Base-by-base conservation (phyloP, 225 moss, liverwort and hornwort genomes). In the Pleurozium schreberi region DNA sequence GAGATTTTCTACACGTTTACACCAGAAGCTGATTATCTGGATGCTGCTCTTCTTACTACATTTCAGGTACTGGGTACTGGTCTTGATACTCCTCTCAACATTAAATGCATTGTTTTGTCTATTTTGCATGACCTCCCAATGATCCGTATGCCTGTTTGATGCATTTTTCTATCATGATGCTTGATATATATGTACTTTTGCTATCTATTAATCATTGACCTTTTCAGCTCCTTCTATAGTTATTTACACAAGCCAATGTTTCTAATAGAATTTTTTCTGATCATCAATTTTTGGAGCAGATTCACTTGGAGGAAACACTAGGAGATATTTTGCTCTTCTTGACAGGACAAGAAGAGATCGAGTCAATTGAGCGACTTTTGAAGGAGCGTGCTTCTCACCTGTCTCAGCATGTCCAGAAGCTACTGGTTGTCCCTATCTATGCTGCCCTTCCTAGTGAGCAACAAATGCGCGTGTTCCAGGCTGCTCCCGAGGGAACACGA, bases 331-430 rank as follows among this genome's bases (percentile, higher is more conserved):
- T 99, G 82, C 95, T 99, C 58, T 97, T 99, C 84, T 87, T 99
- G 86, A 99, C 99, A 55, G 99, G 99, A 61, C 97, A 99, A 89
- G 99, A 99, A 89, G 99, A 99, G 92, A 99, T 99, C 85, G 97
- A 97, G 84, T 95, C 96, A 69, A 93, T 99, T 96, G 97, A 97
- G 88, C 96, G 97, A 50, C 96, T 99, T 80, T 89, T 99, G 93
- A 90, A 91, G 75, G 99, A 99, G 95, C 94, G 96, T 90, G 92
- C 95, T 85, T 91, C 94, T 62, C 93, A 96, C 84, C 88, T 99
- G 76, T 92, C 96, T 52, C 86, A 92, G 86, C 93, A 93, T 86
- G 91, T 92, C 31, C 92, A 87, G 38, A 97, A 97, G 87, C 87
- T 97, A 81, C 79, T 96, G 49, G 93, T 99, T 86, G 93, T 96